Evolutionary conservation across 1,284 basidiomycete genomes (phyloP), one percentile per base, ranked within the genome.

Genomic region (Ustanciosporium gigantosporum): DNA sequence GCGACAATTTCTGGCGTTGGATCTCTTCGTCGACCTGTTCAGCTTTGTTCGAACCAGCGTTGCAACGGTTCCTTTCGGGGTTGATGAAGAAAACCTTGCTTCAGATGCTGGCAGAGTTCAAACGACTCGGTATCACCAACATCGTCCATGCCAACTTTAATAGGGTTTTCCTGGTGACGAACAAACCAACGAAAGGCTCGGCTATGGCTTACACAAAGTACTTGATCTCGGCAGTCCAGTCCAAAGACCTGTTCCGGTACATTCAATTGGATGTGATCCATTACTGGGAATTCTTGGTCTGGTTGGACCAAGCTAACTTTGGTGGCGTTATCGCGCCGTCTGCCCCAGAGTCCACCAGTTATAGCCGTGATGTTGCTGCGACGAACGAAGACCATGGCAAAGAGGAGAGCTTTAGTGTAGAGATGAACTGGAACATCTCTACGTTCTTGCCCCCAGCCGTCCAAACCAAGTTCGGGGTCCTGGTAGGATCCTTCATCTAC

Each of bases 71-170:
- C 80, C 81, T 98, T 13, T 88, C 93, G 66, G 89, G 92, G 8
- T 84, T 98, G 41, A 98, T 99, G 95, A 87, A 90, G 60, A 98
- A 99, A 82, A 94, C 90, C 0, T 93, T 98, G 78, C 88, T 97
- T 35, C 95, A 98, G 79, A 83, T 98, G 51, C 83, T 98, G 14
- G 93, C 93, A 11, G 95, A 99, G 79, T 95, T 97, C 82, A 93
- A 90, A 75, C 86, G 95, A 13, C 82, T 99, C 0, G 95, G 95
- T 1, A 93, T 92, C 0, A 45, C 34, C 17, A 86, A 89, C 49
- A 87, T 98, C 45, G 86, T 98, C 21, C 92, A 93, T 61, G 94
- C 93, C n/a, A 91, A 96, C 76, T 92, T 97, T 77, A 88, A 88
- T 62, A 85, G 87, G 11, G 86, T 98, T 51, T 83, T 96, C 52